Evolutionary conservation across 1,284 basidiomycete species (phyloP).

Genomic region (Sporisorium graminicola): DNA sequence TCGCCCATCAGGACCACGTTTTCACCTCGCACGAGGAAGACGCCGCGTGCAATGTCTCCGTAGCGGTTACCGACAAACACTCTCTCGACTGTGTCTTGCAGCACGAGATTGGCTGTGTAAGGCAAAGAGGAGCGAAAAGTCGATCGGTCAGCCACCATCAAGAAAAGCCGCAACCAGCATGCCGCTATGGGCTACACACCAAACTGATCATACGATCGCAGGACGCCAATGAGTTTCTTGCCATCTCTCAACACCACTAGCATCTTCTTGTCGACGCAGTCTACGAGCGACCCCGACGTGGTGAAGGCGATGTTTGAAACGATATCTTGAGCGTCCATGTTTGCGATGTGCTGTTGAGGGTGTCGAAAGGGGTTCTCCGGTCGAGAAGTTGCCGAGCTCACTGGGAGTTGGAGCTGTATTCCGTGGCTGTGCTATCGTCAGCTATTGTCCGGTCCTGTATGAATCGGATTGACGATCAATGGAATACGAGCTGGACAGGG

Average conservation of each 20-base stretch:
- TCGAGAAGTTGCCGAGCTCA: background rate
- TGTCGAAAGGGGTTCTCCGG: background rate
- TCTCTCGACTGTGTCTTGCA: slow-evolving; percentile 76
- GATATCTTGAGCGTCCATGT: slow-evolving; percentile 65
- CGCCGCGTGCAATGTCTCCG: slow-evolving; percentile 85
- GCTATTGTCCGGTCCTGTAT: background rate
- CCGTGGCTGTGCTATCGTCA: background rate
- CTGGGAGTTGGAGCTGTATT: background rate
- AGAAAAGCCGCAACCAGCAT: background rate
- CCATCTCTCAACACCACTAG: slow-evolving; percentile 96
- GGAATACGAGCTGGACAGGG: background rate
- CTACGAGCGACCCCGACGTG: slow-evolving; percentile 67
- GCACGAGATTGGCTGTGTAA: slow-evolving; percentile 86
- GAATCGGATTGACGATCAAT: background rate
- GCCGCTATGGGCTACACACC: slow-evolving; percentile 76
- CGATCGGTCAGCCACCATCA: background rate
- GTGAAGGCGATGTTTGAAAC: slow-evolving; percentile 68
- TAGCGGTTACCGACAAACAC: slow-evolving; percentile 77
- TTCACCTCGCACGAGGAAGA: slow-evolving; percentile 95
- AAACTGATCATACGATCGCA: slow-evolving; percentile 98
- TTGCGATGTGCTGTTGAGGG: background rate
- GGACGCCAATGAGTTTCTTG: slow-evolving; percentile 92
- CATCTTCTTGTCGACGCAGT: slow-evolving; percentile 81
- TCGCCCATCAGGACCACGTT: slow-evolving; percentile 98
- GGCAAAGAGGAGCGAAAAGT: background rate